Evolutionary conservation across 306 rosid genomes (phyloP), one percentile per base, ranked within the genome.

Genomic region (Pyrus pyrifolia): DNA sequence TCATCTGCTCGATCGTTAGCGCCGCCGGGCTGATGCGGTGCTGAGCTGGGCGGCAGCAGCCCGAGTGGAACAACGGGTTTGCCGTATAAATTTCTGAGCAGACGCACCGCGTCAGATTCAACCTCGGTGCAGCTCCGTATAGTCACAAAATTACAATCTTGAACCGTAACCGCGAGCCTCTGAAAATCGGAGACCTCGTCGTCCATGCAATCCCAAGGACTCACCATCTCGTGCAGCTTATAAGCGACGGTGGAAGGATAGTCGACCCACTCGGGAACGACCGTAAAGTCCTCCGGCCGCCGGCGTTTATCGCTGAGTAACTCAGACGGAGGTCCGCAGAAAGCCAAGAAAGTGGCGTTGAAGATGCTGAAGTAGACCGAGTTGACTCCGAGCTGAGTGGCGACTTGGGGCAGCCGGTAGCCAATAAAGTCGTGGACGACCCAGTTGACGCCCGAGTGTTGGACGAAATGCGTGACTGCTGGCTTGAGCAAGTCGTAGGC

Each of bases 11-110:
- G 21, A 17, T 13, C 14, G 8, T 74, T 10, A 4, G 22, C 27
- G 2, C 14, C 52, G 6, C 6, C 18, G 2, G 4, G 52, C 52
- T 13, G 25, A 4, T 30, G 42, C 3, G 38, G 2, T 5, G 30
- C 65, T 23, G 19, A 22, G 31, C 19, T 12, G 9, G 76, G 67
- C 0, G 78, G 74, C 1, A 81, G 64, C 31, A 81, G 1, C 19
- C 84, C 84, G 11, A 81, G 49, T 3, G 81, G 81, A 72, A 81
- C 46, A 51, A 76, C 84, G 17, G 81, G 78, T 67, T 76, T 81
- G 1, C 44, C 17, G 71, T 81, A 76, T 4, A 81, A 42, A 2
- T 49, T 72, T 21, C 31, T 7, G 59, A 81, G 70, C 19, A 76
- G 17, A 49, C 59, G 49, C 59, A 76, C 46, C 0, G 81, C 66